Evolutionary conservation across 305 asterid species (phyloP), one percentile per base, ranked within the genome.

Genomic region (Fraxinus xanthoxyloides): DNA sequence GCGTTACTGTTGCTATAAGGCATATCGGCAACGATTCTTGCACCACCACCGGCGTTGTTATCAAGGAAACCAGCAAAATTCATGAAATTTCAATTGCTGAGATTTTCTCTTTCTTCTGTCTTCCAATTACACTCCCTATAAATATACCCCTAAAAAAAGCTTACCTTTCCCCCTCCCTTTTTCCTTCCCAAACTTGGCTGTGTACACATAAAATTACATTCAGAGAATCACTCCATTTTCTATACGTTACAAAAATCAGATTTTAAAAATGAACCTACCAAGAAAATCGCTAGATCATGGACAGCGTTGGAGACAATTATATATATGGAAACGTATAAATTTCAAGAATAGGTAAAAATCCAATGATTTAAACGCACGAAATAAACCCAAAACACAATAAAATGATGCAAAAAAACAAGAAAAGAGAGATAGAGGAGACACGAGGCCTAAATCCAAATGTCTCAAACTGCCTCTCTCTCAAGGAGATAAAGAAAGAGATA

Each of bases 31-130:
- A 77, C 90, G 80, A 88, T 84, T 85, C 92, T 90, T 79, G 87
- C 88, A 80, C 63, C 83, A 5, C 63, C 63, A 84, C 88, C 87
- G 85, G 88, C 85, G 87, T 82, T 88, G 76, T 51, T 85, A 76
- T 93, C 94, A 26, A 93, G 90, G 88, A 91, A 95, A 74, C 89
- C 97, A 85, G 94, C 97, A 90, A 95, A 91, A 91, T 93, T 95
- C 98, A 93, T 94, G 87, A 90, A 90, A 87, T 61, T 32, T 61
- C 43, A 59, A 61, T 83, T 77, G 46, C 48, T 65, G 23, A 36
- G 12, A 4, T 5, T 32, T 65, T 21, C 5, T 23, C 12, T 43
- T 65, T 43, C 5, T 34, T 72, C 56, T 54, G 7, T 54, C 17
- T 32, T 67, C 35, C 36, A 7, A 7, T 24, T n/a, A 5, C 24